A percentile compares a stretch with the other conserved stretches of the same genome.
These are phyloP conservation scores for Pythium guiyangense DNA, from an alignment of 352 stramenopile species.

Conservation along the genomic window DNA sequence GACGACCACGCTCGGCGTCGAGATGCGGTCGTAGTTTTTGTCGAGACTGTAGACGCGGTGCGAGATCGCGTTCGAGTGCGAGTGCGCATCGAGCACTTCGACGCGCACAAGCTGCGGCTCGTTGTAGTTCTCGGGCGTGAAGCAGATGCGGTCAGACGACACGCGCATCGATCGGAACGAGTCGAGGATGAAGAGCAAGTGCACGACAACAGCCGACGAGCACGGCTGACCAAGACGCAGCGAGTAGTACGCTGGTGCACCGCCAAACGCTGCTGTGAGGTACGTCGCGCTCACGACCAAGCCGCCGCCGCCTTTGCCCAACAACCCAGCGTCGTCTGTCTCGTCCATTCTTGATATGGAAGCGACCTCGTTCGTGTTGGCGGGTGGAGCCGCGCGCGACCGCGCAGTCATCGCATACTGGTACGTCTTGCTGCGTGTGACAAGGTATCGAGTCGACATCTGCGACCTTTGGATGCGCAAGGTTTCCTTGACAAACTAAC, in stretches of 20 bases:
- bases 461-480: too few relatives aligned
- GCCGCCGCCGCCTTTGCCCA: slow-evolving; percentile 5
- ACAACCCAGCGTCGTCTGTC: neutral
- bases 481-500: too few relatives aligned
- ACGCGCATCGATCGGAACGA: slow-evolving; percentile 34
- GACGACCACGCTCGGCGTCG: slow-evolving; percentile 43
- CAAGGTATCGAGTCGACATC: too few relatives aligned
- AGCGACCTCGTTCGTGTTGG: neutral
- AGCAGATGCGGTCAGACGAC: slow-evolving; percentile 66
- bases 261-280: slow-evolving; percentile 52
- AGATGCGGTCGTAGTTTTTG: slow-evolving; percentile 50
- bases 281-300: slow-evolving; percentile 38
- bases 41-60: slow-evolving; percentile 68
- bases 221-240: slow-evolving; percentile 53
- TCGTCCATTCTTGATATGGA: neutral
- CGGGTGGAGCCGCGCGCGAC: neutral
- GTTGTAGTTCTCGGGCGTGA: slow-evolving; percentile 50
- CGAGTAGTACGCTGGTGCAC: slow-evolving; percentile 50
- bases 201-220: slow-evolving; percentile 60
- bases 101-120: slow-evolving; percentile 65
- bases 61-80: slow-evolving; percentile 43
- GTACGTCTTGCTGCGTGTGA: too few relatives aligned
- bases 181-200: slow-evolving; percentile 53
- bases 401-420: too few relatives aligned
- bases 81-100: slow-evolving; percentile 40